A percentile compares a stretch with the other conserved stretches of the same genome.
phyloP scores from a whole-genome alignment of 345 rosid genomes.

The Euphorbia tirucalli region DNA sequence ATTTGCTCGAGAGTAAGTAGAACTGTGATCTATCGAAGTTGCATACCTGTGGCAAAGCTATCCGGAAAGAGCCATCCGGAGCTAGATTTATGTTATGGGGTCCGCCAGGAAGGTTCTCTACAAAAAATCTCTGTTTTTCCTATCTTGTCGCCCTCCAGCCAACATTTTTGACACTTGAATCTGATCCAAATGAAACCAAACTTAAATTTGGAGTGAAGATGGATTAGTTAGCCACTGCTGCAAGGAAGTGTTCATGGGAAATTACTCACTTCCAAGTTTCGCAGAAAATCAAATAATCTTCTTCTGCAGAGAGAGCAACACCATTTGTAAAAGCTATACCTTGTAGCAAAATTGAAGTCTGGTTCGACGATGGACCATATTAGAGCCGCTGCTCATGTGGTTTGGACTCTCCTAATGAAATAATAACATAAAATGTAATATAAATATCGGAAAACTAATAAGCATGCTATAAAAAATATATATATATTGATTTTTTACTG shows the following conservation, averaged over 20 bases:
- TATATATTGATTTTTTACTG: too few relatives aligned
- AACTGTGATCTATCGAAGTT: too few relatives aligned
- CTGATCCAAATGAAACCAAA: conserved; percentile 30
- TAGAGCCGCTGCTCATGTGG: conserved; percentile 56
- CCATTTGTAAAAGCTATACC: conserved; percentile 44
- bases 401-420: too few relatives aligned
- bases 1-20: too few relatives aligned
- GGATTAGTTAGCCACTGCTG: too few relatives aligned
- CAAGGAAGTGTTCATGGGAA: too few relatives aligned
- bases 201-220: too few relatives aligned
- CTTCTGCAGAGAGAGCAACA: conserved; percentile 44
- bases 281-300: conserved; percentile 45
- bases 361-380: conserved; percentile 36
- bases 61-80: conserved; percentile 59
- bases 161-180: conserved; percentile 42
- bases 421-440: too few relatives aligned
- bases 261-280: conserved; percentile 45
- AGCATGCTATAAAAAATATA: too few relatives aligned
- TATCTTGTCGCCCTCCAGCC: conserved; percentile 39
- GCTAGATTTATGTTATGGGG: conserved; percentile 58
- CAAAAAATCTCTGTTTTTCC: conserved; percentile 41
- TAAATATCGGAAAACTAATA: too few relatives aligned
- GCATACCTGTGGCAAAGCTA: conserved; percentile 34
- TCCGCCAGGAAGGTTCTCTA: conserved; percentile 47
- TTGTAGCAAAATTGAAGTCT: conserved; percentile 39